phyloP scores from a whole-genome alignment of 2,329 filamentous ascomycete genomes.

The Aspergillus fijiensis region DNA sequence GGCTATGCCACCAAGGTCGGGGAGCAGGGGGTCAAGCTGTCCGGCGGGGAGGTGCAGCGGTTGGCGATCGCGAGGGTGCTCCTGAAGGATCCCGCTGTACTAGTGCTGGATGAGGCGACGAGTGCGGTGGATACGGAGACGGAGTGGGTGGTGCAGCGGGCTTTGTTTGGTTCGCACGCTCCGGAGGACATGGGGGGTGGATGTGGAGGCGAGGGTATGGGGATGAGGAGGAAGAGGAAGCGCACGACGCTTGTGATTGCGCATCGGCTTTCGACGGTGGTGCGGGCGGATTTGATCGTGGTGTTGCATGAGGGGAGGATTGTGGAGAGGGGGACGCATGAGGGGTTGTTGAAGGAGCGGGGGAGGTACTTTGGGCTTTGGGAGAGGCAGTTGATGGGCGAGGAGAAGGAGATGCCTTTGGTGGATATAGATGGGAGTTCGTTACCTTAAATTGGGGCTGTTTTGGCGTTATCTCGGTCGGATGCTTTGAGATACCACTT shows the following conservation, averaged over 20 bases:
- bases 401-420: neutral
- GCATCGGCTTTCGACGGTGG: constrained; percentile 41
- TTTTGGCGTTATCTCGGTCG: too few species aligned
- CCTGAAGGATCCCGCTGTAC: constrained; percentile 39
- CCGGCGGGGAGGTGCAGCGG: constrained; percentile 28
- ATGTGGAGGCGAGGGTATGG: too few species aligned
- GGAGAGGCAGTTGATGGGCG: neutral
- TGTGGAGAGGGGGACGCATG: constrained; percentile 43
- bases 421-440: too few species aligned
- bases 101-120: constrained; percentile 48
- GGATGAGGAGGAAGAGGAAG: constrained; percentile 11
- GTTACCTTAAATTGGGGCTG: too few species aligned
- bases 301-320: constrained; percentile 43
- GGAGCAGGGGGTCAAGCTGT: neutral
- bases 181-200: too few species aligned
- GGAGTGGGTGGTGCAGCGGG: constrained; percentile 27
- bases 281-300: constrained; percentile 23
- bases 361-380: neutral
- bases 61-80: constrained; percentile 46
- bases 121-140: constrained; percentile 41
- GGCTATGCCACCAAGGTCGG: neutral
- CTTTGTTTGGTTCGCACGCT: constrained; percentile 7
- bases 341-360: constrained; percentile 34
- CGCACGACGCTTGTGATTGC: constrained; percentile 39
- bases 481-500: too few species aligned